phyloP scores from a whole-genome alignment of 1,139 yeast species.

The Pichia sp. region DNA sequence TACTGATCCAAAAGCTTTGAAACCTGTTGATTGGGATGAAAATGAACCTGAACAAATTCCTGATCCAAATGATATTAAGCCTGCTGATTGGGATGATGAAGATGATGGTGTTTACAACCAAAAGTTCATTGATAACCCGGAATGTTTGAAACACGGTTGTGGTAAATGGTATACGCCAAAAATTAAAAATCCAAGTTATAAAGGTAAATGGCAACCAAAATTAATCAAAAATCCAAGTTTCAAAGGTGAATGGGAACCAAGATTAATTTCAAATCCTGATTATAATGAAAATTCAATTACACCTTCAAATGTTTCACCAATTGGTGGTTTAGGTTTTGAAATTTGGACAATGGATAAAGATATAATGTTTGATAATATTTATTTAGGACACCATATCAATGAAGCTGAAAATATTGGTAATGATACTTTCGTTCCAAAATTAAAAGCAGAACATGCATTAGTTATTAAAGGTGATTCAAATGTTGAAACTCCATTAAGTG shows the following conservation, averaged over 20 bases:
- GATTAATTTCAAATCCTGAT: constrained; percentile 59
- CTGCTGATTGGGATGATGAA: constrained; percentile 79
- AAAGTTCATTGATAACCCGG: constrained; percentile 65
- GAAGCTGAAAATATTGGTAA: constrained; percentile 87
- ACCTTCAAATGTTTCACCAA: constrained; percentile 59
- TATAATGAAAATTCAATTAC: constrained; percentile 48
- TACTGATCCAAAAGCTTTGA: constrained; percentile 56
- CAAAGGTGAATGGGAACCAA: constrained; percentile 76
- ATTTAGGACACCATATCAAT: constrained; percentile 70
- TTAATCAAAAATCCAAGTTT: constrained; percentile 64
- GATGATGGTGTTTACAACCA: constrained; percentile 83
- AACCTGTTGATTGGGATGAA: constrained; percentile 80
- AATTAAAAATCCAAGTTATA: constrained; percentile 60
- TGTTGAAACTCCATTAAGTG: constrained; percentile 25
- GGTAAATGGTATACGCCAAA: constrained; percentile 66
- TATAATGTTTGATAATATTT: constrained; percentile 74
- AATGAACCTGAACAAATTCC: constrained; percentile 47
- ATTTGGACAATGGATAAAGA: constrained; percentile 81
- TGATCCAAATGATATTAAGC: constrained; percentile 60
- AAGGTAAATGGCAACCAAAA: constrained; percentile 76
- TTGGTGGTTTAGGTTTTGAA: constrained; percentile 85
- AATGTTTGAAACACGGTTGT: constrained; percentile 65
- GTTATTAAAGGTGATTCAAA: constrained; percentile 36
- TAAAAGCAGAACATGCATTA: constrained; percentile 45
- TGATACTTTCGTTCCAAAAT: constrained; percentile 60